Conservation (phyloP, 345 rosid genomes). For the Luvunga scandens region DNA sequence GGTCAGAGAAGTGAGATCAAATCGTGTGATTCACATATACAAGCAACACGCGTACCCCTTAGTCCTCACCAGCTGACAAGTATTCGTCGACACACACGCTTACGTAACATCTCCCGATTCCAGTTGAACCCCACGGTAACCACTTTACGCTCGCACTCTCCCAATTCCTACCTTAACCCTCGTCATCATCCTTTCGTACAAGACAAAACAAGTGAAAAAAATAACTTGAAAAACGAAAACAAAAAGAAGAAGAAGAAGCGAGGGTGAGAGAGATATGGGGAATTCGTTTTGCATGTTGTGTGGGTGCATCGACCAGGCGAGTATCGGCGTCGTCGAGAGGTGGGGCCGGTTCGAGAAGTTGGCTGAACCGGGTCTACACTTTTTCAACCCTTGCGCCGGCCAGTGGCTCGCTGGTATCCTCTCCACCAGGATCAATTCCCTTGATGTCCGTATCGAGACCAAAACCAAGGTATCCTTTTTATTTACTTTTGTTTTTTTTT, state of each 20-base stretch:
- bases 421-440: conserved; percentile 82
- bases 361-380: conserved; percentile 81
- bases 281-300: conserved; percentile 40
- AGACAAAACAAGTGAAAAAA: neutral
- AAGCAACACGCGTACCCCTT: neutral
- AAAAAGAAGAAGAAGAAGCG: too few relatives aligned
- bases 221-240: neutral
- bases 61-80: neutral
- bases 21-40: neutral
- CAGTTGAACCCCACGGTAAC: neutral
- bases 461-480: conserved; percentile 68
- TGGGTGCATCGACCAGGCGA: conserved; percentile 85
- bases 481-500: neutral
- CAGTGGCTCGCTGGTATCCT: conserved; percentile 80
- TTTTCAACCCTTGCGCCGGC: conserved; percentile 71
- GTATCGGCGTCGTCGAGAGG: conserved; percentile 73
- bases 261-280: conserved; percentile 44
- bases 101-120: neutral
- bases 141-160: neutral
- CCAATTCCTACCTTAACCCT: neutral
- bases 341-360: conserved; percentile 92
- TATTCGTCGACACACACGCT: neutral
- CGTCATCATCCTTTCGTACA: neutral
- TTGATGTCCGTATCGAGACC: conserved; percentile 90
- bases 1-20: neutral